Percentiles rank a stretch among this genome's conserved stretches.
Evolutionary conservation across 1,284 basidiomycete genomes (phyloP).

Genomic region (Peniophora sp.): DNA sequence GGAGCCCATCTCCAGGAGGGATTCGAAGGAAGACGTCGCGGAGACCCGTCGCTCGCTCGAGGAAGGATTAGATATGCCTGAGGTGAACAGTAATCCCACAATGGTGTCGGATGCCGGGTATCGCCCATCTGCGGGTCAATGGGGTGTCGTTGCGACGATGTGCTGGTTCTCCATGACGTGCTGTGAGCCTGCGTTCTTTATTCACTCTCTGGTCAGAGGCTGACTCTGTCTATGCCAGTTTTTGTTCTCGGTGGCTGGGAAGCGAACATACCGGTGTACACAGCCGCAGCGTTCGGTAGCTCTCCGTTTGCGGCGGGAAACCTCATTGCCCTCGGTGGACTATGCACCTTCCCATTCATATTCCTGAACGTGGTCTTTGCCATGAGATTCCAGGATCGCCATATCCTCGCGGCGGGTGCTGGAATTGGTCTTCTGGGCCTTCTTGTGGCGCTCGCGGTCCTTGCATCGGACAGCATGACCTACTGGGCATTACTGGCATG

Average conservation of each 20-base stretch:
- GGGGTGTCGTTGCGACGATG: conserved; percentile 56
- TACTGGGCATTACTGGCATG: conserved; percentile 50
- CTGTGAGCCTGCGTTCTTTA: no score
- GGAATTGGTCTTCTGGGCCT: conserved; percentile 45
- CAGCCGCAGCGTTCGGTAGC: conserved; percentile 43
- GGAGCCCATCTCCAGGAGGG: not conserved
- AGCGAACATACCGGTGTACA: conserved; percentile 62
- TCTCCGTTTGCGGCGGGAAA: conserved; percentile 60
- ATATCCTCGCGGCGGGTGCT: conserved; percentile 47
- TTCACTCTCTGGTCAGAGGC: no score
- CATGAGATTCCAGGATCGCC: conserved; percentile 51
- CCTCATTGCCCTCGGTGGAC: conserved; percentile 62
- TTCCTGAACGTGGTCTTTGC: conserved; percentile 51
- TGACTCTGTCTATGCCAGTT: conserved; percentile 25
- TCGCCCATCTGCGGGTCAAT: conserved; percentile 14
- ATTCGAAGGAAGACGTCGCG: not conserved
- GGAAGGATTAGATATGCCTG: not conserved
- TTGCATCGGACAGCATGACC: conserved; percentile 31
- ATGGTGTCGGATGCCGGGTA: not conserved
- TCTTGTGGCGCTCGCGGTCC: conserved; percentile 39
- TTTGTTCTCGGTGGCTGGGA: conserved; percentile 70
- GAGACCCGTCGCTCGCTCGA: not conserved
- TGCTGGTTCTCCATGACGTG: conserved; percentile 69
- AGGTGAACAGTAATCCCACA: not conserved
- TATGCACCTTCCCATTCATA: conserved; percentile 58